Evolutionary conservation across 2,329 filamentous ascomycete species (phyloP).

Genomic region (Hypocrella siamensis): DNA sequence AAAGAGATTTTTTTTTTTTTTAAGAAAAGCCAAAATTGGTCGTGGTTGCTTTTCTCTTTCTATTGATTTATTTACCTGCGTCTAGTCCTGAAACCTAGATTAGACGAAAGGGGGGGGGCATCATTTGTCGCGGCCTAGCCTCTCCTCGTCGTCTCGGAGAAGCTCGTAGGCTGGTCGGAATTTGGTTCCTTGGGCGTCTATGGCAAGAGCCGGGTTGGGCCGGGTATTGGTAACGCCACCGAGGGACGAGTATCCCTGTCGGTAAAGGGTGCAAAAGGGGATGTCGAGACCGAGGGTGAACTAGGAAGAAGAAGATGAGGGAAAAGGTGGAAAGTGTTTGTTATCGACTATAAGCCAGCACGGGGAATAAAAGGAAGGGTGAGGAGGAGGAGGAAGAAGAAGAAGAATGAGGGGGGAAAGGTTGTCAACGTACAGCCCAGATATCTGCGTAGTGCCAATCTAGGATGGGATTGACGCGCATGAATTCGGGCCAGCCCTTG

Average conservation of each 20-base stretch:
- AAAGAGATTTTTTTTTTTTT: too few species aligned
- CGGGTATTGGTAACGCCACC: slow-evolving; percentile 80
- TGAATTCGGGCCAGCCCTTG: slow-evolving; percentile 76
- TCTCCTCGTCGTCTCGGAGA: slow-evolving; percentile 59
- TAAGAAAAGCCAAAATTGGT: too few species aligned
- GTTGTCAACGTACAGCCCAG: slow-evolving; percentile 65
- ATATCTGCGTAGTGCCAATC: slow-evolving; percentile 97
- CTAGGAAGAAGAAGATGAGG: too few species aligned
- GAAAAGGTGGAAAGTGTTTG: too few species aligned
- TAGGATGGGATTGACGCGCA: slow-evolving; percentile 88
- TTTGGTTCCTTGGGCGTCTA: slow-evolving; percentile 15
- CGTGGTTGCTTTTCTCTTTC: too few species aligned
- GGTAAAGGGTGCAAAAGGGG: slow-evolving; percentile 77
- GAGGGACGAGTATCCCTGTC: slow-evolving; percentile 79
- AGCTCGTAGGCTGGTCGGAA: slow-evolving; percentile 67
- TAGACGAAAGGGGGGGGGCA: too few species aligned
- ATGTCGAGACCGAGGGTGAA: slow-evolving; percentile 69
- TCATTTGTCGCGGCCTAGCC: slow-evolving; percentile 52
- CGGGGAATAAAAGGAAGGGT: too few species aligned
- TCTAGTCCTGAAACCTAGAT: too few species aligned
- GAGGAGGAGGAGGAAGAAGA: background rate
- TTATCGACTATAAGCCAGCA: too few species aligned
- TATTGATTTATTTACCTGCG: too few species aligned
- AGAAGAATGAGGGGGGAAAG: background rate
- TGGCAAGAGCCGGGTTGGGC: slow-evolving; percentile 63